phyloP scores from a whole-genome alignment of 2,329 filamentous ascomycete species.

The Aspergillus novoparasiticus region DNA sequence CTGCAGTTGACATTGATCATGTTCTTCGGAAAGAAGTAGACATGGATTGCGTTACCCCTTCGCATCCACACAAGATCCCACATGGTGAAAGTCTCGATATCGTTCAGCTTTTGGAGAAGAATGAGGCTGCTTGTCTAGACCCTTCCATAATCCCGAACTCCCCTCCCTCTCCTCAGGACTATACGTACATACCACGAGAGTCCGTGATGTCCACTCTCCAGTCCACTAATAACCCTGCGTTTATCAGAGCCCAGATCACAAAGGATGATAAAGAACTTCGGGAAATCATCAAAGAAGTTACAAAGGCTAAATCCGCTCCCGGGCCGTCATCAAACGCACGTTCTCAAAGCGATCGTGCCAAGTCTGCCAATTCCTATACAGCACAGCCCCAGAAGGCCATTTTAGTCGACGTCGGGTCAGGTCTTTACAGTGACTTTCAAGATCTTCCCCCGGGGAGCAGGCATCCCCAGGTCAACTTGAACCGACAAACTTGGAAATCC shows the following conservation, averaged over 20 bases:
- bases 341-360: conserved; percentile 30
- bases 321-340: conserved; percentile 17
- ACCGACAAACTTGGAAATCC: conserved; percentile 38
- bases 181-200: conserved; percentile 68
- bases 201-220: conserved; percentile 79
- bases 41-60: conserved; percentile 95
- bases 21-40: conserved; percentile 98
- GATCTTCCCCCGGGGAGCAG: conserved; percentile 31
- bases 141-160: conserved; percentile 60
- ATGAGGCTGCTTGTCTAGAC: conserved; percentile 69
- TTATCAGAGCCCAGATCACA: conserved; percentile 83
- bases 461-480: conserved; percentile 33
- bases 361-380: conserved; percentile 30
- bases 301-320: conserved; percentile 38
- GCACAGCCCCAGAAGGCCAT: conserved; percentile 48
- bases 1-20: conserved; percentile 90
- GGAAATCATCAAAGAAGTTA: conserved; percentile 67
- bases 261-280: conserved; percentile 72
- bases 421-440: conserved; percentile 36
- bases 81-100: conserved; percentile 90
- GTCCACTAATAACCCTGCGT: conserved; percentile 57
- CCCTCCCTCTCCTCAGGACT: conserved; percentile 62
- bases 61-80: conserved; percentile 74
- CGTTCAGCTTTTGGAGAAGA: conserved; percentile 71
- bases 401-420: conserved; percentile 47